Conservation (phyloP, 148 eudicot species). For the Talinum fruticosum region DNA sequence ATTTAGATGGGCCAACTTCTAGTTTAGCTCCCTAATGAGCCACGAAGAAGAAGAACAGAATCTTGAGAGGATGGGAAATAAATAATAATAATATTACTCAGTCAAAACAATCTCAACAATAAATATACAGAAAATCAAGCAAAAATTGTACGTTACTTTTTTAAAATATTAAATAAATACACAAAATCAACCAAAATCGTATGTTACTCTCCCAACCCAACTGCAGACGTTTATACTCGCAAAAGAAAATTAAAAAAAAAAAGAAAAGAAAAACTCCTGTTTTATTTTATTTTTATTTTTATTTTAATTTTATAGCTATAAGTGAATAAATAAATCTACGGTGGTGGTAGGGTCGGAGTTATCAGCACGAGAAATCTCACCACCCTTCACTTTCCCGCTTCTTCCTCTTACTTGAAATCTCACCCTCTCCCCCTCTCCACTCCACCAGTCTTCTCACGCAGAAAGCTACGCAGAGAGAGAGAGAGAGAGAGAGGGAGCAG, state of each 20-base stretch:
- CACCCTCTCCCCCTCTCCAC: constrained; percentile 8
- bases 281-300: too few species aligned
- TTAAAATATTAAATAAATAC: not conserved
- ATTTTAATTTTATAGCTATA: not conserved
- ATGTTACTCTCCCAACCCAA: not conserved
- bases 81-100: not conserved
- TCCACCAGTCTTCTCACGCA: constrained; percentile 23
- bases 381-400: constrained; percentile 34
- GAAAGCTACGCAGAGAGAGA: constrained; percentile 5
- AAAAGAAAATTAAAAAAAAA: too few species aligned
- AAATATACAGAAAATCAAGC: constrained; percentile 15
- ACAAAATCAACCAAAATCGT: not conserved
- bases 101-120: constrained; percentile 6
- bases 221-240: not conserved
- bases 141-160: not conserved
- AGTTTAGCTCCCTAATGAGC: too few species aligned
- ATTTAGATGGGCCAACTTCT: too few species aligned
- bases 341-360: constrained; percentile 36
- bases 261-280: not conserved
- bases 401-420: constrained; percentile 29
- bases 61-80: not conserved
- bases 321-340: not conserved
- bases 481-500: constrained; percentile 18
- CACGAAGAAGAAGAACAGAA: not conserved
- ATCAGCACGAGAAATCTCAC: constrained; percentile 34